Conservation (phyloP, 1,284 basidiomycete species). For the Chalciporus sp. region DNA sequence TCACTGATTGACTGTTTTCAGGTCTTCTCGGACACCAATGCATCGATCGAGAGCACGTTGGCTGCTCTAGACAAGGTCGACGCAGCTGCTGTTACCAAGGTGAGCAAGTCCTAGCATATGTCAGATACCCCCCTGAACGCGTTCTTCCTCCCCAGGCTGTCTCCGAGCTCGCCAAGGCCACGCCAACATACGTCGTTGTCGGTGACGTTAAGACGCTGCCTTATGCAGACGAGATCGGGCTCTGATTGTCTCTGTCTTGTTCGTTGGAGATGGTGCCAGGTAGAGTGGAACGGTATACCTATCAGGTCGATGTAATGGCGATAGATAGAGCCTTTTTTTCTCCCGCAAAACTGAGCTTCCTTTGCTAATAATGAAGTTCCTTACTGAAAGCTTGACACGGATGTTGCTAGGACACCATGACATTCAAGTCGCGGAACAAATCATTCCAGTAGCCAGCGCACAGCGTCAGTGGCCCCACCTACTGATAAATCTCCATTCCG, state of each 20-base stretch:
- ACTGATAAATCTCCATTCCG: too few relatives aligned
- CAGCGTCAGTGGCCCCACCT: too few relatives aligned
- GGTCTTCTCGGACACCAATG: conserved; percentile 60
- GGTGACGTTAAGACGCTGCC: conserved; percentile 80
- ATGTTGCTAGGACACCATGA: too few relatives aligned
- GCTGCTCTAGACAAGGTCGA: conserved; percentile 65
- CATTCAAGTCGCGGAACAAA: too few relatives aligned
- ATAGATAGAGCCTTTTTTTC: conserved; percentile 21
- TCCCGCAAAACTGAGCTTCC: conserved; percentile 2
- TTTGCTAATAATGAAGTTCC: not conserved
- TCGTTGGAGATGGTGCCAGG: not conserved
- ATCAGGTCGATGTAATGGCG: conserved; percentile 16
- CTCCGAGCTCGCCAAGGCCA: conserved; percentile 60
- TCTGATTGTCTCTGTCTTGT: conserved; percentile 45
- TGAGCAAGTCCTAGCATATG: conserved; percentile 31
- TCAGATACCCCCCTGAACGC: conserved; percentile 1
- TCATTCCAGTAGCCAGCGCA: too few relatives aligned
- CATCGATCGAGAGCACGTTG: conserved; percentile 56
- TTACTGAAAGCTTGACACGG: too few relatives aligned
- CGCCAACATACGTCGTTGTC: conserved; percentile 86
- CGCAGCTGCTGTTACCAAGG: conserved; percentile 64
- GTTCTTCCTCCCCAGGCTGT: conserved; percentile 43
- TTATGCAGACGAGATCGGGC: conserved; percentile 83
- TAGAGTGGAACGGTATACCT: conserved; percentile 15
- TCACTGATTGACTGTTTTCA: conserved; percentile 30